phyloP scores from a whole-genome alignment of 352 stramenopile genomes.

The Pythium phragmiticola region DNA sequence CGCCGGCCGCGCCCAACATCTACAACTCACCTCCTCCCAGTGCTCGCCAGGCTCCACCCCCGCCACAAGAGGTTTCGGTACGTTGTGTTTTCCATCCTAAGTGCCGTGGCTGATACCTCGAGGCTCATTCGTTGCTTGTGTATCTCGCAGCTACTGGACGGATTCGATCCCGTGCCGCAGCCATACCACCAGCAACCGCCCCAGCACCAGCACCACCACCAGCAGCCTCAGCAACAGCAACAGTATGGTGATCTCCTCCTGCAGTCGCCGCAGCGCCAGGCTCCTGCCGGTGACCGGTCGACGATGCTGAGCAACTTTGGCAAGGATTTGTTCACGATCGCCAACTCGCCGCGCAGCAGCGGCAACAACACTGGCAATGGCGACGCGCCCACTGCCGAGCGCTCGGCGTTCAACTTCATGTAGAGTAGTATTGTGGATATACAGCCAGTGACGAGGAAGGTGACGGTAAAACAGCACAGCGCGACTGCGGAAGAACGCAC shows the following conservation, averaged over 20 bases:
- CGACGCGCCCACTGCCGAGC: conserved; percentile 33
- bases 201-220: conserved; percentile 24
- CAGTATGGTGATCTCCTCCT: conserved; percentile 36
- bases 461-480: conserved; percentile 6
- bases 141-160: conserved; percentile 22
- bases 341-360: conserved; percentile 68
- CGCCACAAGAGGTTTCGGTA: conserved; percentile 60
- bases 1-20: conserved; percentile 22
- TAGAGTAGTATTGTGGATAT: conserved; percentile 46
- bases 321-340: conserved; percentile 85
- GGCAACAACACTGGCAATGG: conserved; percentile 18
- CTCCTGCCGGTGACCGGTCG: conserved; percentile 50
- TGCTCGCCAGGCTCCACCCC: conserved; percentile 18
- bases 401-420: conserved; percentile 89
- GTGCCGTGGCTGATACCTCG: not conserved
- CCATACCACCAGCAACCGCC: conserved; percentile 28
- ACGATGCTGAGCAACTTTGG: conserved; percentile 76
- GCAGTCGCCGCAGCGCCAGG: conserved; percentile 30
- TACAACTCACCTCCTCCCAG: conserved; percentile 17
- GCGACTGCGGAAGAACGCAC: not conserved
- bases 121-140: not conserved
- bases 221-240: conserved; percentile 32
- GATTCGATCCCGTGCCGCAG: conserved; percentile 19
- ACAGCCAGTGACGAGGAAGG: not conserved
- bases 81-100: not conserved